Conservation (phyloP, 345 rosid species). For the Camelina sativa region DNA sequence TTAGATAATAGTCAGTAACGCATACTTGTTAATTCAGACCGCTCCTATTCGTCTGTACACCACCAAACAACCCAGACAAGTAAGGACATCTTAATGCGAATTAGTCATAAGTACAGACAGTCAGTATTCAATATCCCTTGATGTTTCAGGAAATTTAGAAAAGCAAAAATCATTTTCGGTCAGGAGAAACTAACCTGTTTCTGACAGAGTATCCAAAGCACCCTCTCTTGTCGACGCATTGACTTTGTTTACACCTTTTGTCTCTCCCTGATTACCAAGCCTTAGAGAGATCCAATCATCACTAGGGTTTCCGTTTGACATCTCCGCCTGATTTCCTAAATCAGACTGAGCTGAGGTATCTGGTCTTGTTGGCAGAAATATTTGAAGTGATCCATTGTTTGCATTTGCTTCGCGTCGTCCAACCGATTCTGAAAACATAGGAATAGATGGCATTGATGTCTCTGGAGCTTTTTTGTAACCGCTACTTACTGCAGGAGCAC, state of each 20-base stretch:
- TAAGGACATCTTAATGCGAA: background rate
- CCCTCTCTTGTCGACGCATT: slow-evolving; percentile 36
- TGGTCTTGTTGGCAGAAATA: slow-evolving; percentile 83
- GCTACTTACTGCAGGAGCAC: slow-evolving; percentile 47
- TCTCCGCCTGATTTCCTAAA: slow-evolving; percentile 60
- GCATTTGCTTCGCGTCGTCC: slow-evolving; percentile 54
- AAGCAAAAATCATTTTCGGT: slow-evolving; percentile 5
- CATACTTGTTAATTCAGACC: background rate
- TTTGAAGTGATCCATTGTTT: slow-evolving; percentile 69
- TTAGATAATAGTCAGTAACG: slow-evolving; percentile 16
- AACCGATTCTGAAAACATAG: slow-evolving; percentile 56
- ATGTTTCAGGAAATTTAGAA: background rate
- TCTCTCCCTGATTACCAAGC: slow-evolving; percentile 66
- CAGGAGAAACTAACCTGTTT: slow-evolving; percentile 71
- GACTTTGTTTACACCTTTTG: slow-evolving; percentile 51
- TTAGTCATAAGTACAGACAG: background rate
- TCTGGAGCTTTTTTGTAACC: slow-evolving; percentile 64
- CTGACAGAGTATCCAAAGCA: slow-evolving; percentile 58
- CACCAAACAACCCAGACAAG: background rate
- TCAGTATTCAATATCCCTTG: background rate
- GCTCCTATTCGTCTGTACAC: background rate
- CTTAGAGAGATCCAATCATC: slow-evolving; percentile 96
- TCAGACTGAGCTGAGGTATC: slow-evolving; percentile 60
- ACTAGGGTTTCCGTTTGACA: slow-evolving; percentile 62
- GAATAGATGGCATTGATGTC: slow-evolving; percentile 48